Percentiles rank a stretch among this genome's conserved stretches.
Conservation (phyloP, 2,329 filamentous ascomycete genomes). For the Sphaerulina musiva region DNA sequence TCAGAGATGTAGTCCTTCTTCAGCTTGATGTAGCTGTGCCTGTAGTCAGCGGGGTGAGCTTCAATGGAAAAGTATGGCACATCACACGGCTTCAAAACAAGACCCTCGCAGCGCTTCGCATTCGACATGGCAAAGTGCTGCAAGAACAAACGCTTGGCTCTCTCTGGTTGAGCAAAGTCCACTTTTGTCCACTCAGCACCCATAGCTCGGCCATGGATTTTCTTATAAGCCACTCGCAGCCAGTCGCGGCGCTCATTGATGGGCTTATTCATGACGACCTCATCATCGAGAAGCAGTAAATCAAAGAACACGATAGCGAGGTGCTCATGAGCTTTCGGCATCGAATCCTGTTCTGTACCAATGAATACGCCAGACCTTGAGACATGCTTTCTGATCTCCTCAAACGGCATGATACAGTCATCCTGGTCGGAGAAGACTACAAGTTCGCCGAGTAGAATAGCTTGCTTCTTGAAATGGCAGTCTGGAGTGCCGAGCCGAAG, state of each 20-base stretch:
- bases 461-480: conserved; percentile 57
- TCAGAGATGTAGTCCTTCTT: conserved; percentile 79
- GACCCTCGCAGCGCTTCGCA: conserved; percentile 62
- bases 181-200: conserved; percentile 62
- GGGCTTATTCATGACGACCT: conserved; percentile 46
- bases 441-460: conserved; percentile 78
- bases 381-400: conserved; percentile 76
- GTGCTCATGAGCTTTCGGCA: conserved; percentile 50
- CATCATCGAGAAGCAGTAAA: conserved; percentile 51
- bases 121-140: conserved; percentile 63
- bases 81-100: conserved; percentile 70
- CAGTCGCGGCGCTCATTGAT: conserved; percentile 56
- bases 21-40: conserved; percentile 59
- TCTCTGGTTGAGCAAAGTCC: conserved; percentile 51
- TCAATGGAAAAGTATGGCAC: conserved; percentile 61
- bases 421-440: conserved; percentile 67
- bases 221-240: conserved; percentile 51
- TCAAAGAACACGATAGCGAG: conserved; percentile 58
- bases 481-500: conserved; percentile 54
- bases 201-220: conserved; percentile 56
- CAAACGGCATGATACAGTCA: conserved; percentile 63
- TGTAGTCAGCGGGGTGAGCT: conserved; percentile 15
- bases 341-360: conserved; percentile 62
- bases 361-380: conserved; percentile 64
- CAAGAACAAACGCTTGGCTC: conserved; percentile 51